Evolutionary conservation across 192 early-diverging fungal genomes (phyloP), one percentile per base, ranked within the genome.

Genomic region (Coemansia sp.): DNA sequence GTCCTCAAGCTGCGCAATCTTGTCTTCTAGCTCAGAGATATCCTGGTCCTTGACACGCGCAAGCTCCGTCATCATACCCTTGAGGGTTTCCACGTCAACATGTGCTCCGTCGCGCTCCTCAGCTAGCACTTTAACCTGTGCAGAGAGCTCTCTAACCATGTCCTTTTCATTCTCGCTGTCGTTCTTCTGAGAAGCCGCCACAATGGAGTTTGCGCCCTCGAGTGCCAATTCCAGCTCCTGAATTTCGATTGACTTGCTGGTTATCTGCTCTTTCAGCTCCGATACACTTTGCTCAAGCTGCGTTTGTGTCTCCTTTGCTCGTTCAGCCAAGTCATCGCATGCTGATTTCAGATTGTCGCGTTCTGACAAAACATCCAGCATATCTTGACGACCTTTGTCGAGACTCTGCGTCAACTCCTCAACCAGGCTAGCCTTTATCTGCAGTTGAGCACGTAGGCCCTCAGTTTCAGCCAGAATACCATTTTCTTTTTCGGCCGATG

Each of bases 31-130:
- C 13, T 70, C 77, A 10, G 67, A 43, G 36, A 76, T 79, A 22
- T 83, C 76, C 43, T 52, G 64, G 63, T 83, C 60, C 67, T 83
- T 83, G 37, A 69, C 68, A 36, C 65, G 61, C 3, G 81, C 81
- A 8, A 83, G 65, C 60, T 76, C 77, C 2, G 73, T 76, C 81
- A 83, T 79, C 77, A 83, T 79, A 5, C 32, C 46, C 45, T 83
- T 83, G 37, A 83, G 77, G 18, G 70, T 70, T 0, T 56, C 54
- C 5, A 83, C 67, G 37, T 39, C 58, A 12, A 57, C 47, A 3
- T 32, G 65, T 8, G 73, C 73, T 42, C 40, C 59, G 19, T 72
- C 73, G 39, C 63, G 76, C 70, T 69, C 73, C 8, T 43, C 47
- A 22, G 26, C 49, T 7, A 80, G 66, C 37, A 6, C 16, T n/a